Evolutionary conservation across 768 basidiomycete genomes (phyloP).

Genomic region (Kwoniella europaea): DNA sequence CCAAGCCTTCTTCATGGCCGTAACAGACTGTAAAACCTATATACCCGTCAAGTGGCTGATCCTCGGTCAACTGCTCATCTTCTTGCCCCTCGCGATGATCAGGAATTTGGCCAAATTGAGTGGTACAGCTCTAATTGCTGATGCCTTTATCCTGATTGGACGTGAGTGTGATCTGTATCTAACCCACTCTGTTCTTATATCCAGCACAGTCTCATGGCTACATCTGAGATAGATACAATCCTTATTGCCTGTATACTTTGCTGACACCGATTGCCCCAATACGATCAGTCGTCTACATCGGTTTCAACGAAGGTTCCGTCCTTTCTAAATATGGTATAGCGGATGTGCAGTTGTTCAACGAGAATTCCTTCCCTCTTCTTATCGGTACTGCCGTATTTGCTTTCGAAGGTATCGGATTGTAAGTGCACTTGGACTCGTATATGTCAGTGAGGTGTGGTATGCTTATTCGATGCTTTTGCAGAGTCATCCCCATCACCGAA

Average conservation of each 20-base stretch:
- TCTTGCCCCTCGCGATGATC: slow-evolving; percentile 85
- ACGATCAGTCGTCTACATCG: slow-evolving; percentile 56
- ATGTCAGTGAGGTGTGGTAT: neutral
- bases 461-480: slow-evolving; percentile 8
- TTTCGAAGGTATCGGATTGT: slow-evolving; percentile 96
- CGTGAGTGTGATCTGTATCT: slow-evolving; percentile 40
- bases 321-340: slow-evolving; percentile 74
- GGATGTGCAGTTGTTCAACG: slow-evolving; percentile 83
- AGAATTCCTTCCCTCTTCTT: slow-evolving; percentile 84
- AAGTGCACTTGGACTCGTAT: slow-evolving; percentile 38
- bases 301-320: slow-evolving; percentile 75
- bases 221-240: too few relatives aligned
- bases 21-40: slow-evolving; percentile 73
- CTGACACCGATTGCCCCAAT: too few relatives aligned
- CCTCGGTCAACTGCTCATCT: slow-evolving; percentile 77
- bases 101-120: slow-evolving; percentile 94
- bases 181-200: too few relatives aligned
- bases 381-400: slow-evolving; percentile 98
- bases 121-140: slow-evolving; percentile 87
- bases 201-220: too few relatives aligned
- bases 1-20: slow-evolving; percentile 80
- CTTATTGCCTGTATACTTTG: too few relatives aligned
- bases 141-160: slow-evolving; percentile 91
- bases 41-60: slow-evolving; percentile 79
- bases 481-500: slow-evolving; percentile 94